Conservation (phyloP, 2,329 filamentous ascomycete genomes). For the Hyphodiscus sp. region DNA sequence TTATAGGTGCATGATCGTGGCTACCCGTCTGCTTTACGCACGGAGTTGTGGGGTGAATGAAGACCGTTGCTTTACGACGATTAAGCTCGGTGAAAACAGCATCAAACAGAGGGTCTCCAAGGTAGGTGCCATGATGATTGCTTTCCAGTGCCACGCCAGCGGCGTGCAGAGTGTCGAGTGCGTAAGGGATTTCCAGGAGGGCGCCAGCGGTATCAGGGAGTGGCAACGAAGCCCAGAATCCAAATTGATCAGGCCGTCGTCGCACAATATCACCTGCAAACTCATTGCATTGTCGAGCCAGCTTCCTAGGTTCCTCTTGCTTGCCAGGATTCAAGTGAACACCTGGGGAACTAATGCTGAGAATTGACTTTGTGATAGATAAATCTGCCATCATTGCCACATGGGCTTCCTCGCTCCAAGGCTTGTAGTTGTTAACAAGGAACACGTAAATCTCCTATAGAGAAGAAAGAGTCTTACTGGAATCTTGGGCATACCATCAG, state of each 20-base stretch:
- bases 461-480: constrained; percentile 17
- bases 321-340: not conserved
- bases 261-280: not conserved
- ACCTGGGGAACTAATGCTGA: not conserved
- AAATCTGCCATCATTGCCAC: not conserved
- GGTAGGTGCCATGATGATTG: not conserved
- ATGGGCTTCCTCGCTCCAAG: not conserved
- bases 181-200: not conserved
- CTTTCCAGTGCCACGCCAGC: not conserved
- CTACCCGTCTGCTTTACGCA: not conserved
- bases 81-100: not conserved
- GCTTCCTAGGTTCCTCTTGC: not conserved
- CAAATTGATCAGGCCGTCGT: not conserved
- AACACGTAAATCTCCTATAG: too few relatives aligned
- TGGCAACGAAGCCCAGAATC: not conserved
- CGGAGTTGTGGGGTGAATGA: constrained; percentile 1
- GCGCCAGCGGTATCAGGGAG: not conserved
- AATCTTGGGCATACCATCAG: constrained; percentile 43
- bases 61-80: not conserved
- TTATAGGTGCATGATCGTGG: not conserved
- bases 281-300: not conserved
- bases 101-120: not conserved
- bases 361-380: not conserved
- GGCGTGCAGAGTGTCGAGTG: not conserved
- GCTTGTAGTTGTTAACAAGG: not conserved